These are phyloP conservation scores for Dalbergia cochinchinensis DNA, from an alignment of 306 rosid genomes.

Conservation along the genomic window DNA sequence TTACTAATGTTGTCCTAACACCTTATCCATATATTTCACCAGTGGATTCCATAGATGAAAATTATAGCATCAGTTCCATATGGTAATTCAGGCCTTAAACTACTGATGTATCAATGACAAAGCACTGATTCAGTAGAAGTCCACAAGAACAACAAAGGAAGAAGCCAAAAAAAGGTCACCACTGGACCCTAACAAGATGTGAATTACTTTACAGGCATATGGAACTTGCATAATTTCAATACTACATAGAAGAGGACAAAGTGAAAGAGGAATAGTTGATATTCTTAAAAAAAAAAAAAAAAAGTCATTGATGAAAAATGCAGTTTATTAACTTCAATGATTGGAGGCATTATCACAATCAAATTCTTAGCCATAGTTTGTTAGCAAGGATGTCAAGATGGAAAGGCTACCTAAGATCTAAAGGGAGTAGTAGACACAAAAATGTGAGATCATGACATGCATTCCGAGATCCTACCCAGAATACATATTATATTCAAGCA, in stretches of 20 bases:
- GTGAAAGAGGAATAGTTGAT: not conserved
- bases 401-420: not conserved
- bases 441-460: not conserved
- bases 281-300: too few relatives aligned
- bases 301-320: not conserved
- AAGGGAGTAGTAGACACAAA: not conserved
- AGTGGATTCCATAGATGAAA: not conserved
- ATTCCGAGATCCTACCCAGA: not conserved
- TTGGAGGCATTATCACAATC: not conserved
- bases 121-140: not conserved
- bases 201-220: not conserved
- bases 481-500: not conserved
- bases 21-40: not conserved
- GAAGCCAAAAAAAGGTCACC: not conserved
- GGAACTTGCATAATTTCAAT: not conserved
- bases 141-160: slow-evolving; percentile 5
- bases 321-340: not conserved
- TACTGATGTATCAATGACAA: not conserved
- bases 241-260: not conserved
- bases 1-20: too few relatives aligned
- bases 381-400: not conserved
- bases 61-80: not conserved
- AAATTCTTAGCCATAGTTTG: not conserved
- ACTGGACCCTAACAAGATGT: not conserved
- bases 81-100: not conserved